Percentiles rank a stretch among this genome's conserved stretches.
Conservation (phyloP, 2,329 filamentous ascomycete genomes). For the Fusarium sp. region DNA sequence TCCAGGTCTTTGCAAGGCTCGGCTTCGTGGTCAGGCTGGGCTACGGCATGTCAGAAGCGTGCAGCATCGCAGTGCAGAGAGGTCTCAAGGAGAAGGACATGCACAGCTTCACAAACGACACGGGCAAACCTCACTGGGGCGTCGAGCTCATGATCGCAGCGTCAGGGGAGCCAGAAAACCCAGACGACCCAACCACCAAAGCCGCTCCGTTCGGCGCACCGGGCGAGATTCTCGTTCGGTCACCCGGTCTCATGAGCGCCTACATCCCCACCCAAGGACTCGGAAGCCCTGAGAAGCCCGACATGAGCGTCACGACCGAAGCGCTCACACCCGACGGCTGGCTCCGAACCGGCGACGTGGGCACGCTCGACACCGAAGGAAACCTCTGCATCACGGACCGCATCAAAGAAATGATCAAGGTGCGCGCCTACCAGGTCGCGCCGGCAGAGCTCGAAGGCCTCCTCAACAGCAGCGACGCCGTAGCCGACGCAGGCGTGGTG, state of each 20-base stretch:
- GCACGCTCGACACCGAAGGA: constrained; percentile 63
- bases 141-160: constrained; percentile 72
- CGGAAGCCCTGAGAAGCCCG: constrained; percentile 31
- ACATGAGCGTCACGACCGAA: constrained; percentile 52
- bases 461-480: constrained; percentile 50
- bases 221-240: constrained; percentile 73
- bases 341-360: constrained; percentile 77
- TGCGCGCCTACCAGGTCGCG: constrained; percentile 67
- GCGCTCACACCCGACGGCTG: constrained; percentile 65
- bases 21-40: constrained; percentile 66
- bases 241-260: constrained; percentile 71
- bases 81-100: constrained; percentile 60
- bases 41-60: constrained; percentile 79
- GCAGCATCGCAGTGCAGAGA: constrained; percentile 69
- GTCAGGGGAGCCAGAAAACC: constrained; percentile 46
- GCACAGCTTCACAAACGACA: constrained; percentile 64
- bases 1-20: constrained; percentile 67
- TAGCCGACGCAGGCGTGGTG: constrained; percentile 73
- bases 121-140: constrained; percentile 71
- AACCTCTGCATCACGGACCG: constrained; percentile 74
- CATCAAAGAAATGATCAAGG: constrained; percentile 74
- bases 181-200: constrained; percentile 41
- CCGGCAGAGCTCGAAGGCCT: constrained; percentile 59
- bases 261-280: constrained; percentile 69
- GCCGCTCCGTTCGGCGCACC: constrained; percentile 58